Evolutionary conservation across 1,284 basidiomycete genomes (phyloP), one percentile per base, ranked within the genome.

Genomic region (Lentinus polychrous): DNA sequence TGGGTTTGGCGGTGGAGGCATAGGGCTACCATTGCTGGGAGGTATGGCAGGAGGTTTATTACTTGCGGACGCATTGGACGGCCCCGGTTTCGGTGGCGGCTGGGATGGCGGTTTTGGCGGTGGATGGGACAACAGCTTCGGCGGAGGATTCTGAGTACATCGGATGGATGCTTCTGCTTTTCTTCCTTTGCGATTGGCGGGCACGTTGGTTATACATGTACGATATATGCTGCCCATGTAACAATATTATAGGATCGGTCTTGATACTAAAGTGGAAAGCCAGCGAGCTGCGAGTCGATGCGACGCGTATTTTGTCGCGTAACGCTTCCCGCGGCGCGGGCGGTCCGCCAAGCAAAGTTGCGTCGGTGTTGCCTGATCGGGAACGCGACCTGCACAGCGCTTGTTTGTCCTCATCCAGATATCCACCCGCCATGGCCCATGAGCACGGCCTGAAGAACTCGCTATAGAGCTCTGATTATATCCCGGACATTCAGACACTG

Each of bases 11-110:
- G 58, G 60, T 12, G 67, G 69, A 14, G 67, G 69, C 2, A 66
- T 74, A 59, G 77, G 64, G 1, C 45, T 80, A 17, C 77, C 78
- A 3, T 58, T 82, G 1, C 51, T 80, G 20, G 82, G 79, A 33
- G 81, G 80, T 15, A 57, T 83, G 35, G 82, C 75, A 2, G 81
- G 81, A 20, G 81, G 82, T 1, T 58, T 83, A 15, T 54, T 84
- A 2, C 62, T 84, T 0, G 81, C 78, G 2, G 75, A 78, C 40
- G 53, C 72, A 15, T 43, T 82, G 2, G 55, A 52, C 33, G 27
- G 27, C 10, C 27, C 27, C 10, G 27, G 27, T 27, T 27, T 27
- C 27, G 27, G 27, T 43, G 46, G 40, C 22, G 55, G 53, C 4
- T 51, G 53, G 10, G 53, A 49, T 2, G 46, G 48, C n/a, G 55